These are phyloP conservation scores for Prunus kanzakura DNA, from an alignment of 306 rosid genomes.

Conservation along the genomic window DNA sequence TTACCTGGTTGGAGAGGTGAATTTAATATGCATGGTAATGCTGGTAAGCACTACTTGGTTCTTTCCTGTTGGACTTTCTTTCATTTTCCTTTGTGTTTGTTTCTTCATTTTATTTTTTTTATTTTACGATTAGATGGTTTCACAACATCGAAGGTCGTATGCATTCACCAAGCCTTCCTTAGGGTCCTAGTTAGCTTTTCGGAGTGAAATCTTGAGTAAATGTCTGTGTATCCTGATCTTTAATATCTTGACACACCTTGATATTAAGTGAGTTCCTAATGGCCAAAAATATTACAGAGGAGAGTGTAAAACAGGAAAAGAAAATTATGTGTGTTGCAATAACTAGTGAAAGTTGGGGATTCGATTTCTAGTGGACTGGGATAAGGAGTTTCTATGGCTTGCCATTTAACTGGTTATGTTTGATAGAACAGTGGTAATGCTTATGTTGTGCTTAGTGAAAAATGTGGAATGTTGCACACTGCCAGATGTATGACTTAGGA, in stretches of 20 bases:
- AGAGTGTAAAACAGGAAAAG: neutral
- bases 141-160: neutral
- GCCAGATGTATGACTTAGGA: neutral
- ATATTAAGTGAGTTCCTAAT: no score
- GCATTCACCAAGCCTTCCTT: neutral
- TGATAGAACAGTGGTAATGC: no score
- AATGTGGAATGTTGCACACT: neutral
- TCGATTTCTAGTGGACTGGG: no score
- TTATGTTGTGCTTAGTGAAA: no score
- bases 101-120: neutral
- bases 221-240: neutral
- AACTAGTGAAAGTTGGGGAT: no score
- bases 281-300: neutral
- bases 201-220: neutral
- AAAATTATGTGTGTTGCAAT: no score
- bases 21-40: conserved; percentile 27
- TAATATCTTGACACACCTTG: neutral
- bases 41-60: conserved; percentile 11
- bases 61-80: neutral
- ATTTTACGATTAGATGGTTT: neutral
- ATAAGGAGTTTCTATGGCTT: no score
- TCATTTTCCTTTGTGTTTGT: neutral
- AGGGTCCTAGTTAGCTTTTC: neutral
- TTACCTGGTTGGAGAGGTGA: conserved; percentile 33
- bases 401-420: no score